Evolutionary conservation across 441 rosid genomes (phyloP).

Genomic region (Manihot esculenta): DNA sequence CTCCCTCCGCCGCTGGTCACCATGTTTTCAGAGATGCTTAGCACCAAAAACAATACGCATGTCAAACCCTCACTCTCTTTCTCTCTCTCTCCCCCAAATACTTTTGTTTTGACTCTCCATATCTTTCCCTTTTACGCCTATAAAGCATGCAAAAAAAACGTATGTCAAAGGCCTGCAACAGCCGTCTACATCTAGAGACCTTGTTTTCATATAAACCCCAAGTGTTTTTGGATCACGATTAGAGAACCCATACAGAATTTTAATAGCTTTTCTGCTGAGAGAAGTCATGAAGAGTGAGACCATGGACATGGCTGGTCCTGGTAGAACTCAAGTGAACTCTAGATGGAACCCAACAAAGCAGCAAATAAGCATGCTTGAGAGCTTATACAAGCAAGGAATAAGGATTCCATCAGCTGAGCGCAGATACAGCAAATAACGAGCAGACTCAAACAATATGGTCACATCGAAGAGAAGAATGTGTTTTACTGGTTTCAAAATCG

Average conservation of each 20-base stretch:
- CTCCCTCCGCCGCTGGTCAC: slow-evolving; percentile 57
- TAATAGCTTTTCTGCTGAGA: not conserved
- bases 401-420: slow-evolving; percentile 83
- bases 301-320: slow-evolving; percentile 18
- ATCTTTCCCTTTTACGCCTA: not conserved
- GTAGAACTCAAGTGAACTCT: slow-evolving; percentile 38
- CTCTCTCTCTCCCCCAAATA: not conserved
- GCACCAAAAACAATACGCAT: slow-evolving; percentile 94
- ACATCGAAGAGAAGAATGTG: slow-evolving; percentile 93
- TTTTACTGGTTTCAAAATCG: slow-evolving; percentile 99
- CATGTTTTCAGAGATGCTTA: slow-evolving; percentile 88
- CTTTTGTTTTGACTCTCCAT: slow-evolving; percentile 17
- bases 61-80: slow-evolving; percentile 40
- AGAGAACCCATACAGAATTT: not conserved
- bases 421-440: slow-evolving; percentile 85
- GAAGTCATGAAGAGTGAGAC: slow-evolving; percentile 32
- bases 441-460: slow-evolving; percentile 67
- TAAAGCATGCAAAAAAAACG: slow-evolving; percentile 31
- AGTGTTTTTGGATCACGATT: not conserved
- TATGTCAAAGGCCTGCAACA: not conserved
- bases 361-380: slow-evolving; percentile 74
- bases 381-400: slow-evolving; percentile 67
- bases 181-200: too few species aligned
- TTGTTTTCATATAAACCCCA: not conserved
- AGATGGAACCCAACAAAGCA: slow-evolving; percentile 96